Evolutionary conservation across 2,329 filamentous ascomycete genomes (phyloP).

Genomic region (Cladobotryum protrusum): DNA sequence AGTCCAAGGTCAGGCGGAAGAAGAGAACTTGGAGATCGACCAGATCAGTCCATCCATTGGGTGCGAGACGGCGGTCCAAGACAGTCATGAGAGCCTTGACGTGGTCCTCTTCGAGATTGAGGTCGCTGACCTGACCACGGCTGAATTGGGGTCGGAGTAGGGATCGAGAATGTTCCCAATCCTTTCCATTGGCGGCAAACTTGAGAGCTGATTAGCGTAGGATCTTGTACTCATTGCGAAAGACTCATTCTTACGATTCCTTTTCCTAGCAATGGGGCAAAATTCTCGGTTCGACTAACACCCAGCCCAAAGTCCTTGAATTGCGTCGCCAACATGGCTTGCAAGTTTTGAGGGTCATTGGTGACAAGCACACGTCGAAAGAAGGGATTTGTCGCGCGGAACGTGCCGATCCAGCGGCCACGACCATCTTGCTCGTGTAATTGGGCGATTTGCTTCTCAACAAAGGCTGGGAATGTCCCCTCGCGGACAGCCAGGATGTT

Average conservation of each 20-base stretch:
- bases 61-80: slow-evolving; percentile 24
- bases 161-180: slow-evolving; percentile 32
- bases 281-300: slow-evolving; percentile 18
- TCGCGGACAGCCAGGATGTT: slow-evolving; percentile 12
- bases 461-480: slow-evolving; percentile 14
- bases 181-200: slow-evolving; percentile 30
- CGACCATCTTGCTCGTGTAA: slow-evolving; percentile 1
- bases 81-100: slow-evolving; percentile 27
- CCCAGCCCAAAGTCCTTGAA: slow-evolving; percentile 24
- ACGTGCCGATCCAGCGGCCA: slow-evolving; percentile 16
- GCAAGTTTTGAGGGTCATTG: slow-evolving; percentile 22
- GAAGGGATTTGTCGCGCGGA: slow-evolving; percentile 13
- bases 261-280: slow-evolving; percentile 37
- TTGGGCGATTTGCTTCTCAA: slow-evolving; percentile 2
- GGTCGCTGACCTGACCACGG: slow-evolving; percentile 37
- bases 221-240: background rate
- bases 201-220: background rate
- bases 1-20: slow-evolving; percentile 44
- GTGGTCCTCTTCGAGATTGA: slow-evolving; percentile 34
- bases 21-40: slow-evolving; percentile 42
- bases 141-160: slow-evolving; percentile 36
- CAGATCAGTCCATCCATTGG: slow-evolving; percentile 23
- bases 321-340: slow-evolving; percentile 21
- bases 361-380: slow-evolving; percentile 18
- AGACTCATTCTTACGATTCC: slow-evolving; percentile 24